phyloP scores from a whole-genome alignment of 2,329 filamentous ascomycete genomes.

The Whalleya microplaca region DNA sequence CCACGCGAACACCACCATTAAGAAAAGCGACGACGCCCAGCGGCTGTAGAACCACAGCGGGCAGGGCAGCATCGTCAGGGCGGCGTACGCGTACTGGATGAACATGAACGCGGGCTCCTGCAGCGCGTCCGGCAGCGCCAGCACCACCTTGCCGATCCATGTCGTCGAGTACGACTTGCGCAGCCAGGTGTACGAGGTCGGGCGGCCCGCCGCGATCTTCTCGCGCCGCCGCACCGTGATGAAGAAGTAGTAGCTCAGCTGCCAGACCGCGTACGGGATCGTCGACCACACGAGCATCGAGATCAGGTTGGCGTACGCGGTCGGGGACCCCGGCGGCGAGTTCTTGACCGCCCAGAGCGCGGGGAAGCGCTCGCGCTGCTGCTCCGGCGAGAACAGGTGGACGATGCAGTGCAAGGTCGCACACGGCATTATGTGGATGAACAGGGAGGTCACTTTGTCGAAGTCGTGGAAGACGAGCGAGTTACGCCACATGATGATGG shows the following conservation, averaged over 20 bases:
- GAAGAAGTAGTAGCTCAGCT: constrained; percentile 88
- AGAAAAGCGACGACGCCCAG: constrained; percentile 76
- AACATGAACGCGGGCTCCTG: constrained; percentile 95
- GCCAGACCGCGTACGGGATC: constrained; percentile 91
- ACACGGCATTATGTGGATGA: constrained; percentile 99
- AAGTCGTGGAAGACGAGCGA: constrained; percentile 97
- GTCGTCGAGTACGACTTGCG: constrained; percentile 87
- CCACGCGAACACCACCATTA: constrained; percentile 86
- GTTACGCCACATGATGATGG: constrained; percentile 99
- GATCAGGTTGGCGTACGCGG: constrained; percentile 74
- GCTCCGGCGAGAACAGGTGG: constrained; percentile 71
- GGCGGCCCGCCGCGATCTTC: constrained; percentile 92
- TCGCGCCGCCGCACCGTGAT: constrained; percentile 94
- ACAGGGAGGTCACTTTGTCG: constrained; percentile 97
- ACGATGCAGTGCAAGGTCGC: constrained; percentile 91
- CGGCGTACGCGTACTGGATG: constrained; percentile 90
- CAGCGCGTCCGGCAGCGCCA: constrained; percentile 72
- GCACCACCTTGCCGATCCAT: constrained; percentile 84
- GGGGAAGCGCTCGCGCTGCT: constrained; percentile 74
- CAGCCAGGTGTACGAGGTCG: constrained; percentile 97
- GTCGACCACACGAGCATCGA: constrained; percentile 96
- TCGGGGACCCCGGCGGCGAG: constrained; percentile 68
- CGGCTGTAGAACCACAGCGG: constrained; percentile 93
- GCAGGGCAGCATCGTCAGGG: constrained; percentile 92
- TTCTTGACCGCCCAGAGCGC: constrained; percentile 82